Evolutionary conservation across 2,329 filamentous ascomycete genomes (phyloP).

Genomic region (Trichoderma brevicompactum): DNA sequence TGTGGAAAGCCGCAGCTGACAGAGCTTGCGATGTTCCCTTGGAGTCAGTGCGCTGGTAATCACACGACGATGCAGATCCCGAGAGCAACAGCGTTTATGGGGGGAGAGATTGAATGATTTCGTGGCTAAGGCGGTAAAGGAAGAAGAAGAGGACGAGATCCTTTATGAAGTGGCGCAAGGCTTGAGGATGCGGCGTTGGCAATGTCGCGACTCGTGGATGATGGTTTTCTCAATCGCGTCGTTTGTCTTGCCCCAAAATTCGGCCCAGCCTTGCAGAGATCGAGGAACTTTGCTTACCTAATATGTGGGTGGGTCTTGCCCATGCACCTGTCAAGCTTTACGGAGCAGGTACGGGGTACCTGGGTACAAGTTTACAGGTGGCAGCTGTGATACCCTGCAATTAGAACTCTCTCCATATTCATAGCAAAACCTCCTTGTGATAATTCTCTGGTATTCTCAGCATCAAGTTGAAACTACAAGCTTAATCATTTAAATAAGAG

Average conservation of each 20-base stretch:
- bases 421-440: no score
- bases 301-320: background rate
- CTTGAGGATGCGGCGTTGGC: constrained; percentile 7
- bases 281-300: background rate
- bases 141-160: background rate
- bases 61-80: background rate
- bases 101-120: background rate
- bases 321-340: no score
- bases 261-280: constrained; percentile 13
- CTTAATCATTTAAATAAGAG: no score
- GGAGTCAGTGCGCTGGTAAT: constrained; percentile 11
- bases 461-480: no score
- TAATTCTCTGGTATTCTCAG: no score
- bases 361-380: no score
- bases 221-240: constrained; percentile 31
- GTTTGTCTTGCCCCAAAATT: constrained; percentile 31
- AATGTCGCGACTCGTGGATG: constrained; percentile 31
- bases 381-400: no score
- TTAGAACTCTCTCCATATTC: no score
- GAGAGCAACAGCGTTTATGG: background rate
- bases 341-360: background rate
- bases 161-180: background rate
- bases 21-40: constrained; percentile 2
- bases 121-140: no score
- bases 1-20: constrained; percentile 3